Base-by-base conservation (phyloP, 257 asterid genomes). In the Penstemon newberryi region DNA sequence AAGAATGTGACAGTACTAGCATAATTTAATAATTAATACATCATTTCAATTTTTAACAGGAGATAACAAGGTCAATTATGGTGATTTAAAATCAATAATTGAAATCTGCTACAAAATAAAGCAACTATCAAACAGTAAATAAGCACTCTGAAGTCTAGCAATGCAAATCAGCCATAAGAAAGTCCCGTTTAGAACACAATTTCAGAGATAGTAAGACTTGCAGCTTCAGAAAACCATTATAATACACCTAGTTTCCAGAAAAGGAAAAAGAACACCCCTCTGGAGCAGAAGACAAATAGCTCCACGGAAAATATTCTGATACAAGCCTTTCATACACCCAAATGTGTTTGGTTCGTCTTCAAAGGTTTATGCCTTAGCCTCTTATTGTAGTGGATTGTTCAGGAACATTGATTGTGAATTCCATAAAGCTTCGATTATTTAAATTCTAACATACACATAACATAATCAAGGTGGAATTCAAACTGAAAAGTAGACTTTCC, bases 1-100 rank as follows among this genome's bases (percentile, higher is more conserved):
- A 65, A 64, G 43, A 61, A 18, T 15, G 42, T 49, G 64, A 61
- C 70, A 54, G 51, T 11, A 77, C 60, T 70, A 71, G 65, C 60
- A 50, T 4, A 46, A 66, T 58, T 70, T 42, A 75, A 56, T 45
- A 62, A 9, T 64, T 46, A 37, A 60, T 33, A 9, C 46, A 64
- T 15, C 54, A 72, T 10, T 49, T 68, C 50, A 11, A 44, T 37
- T 25, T 25, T 25, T 25, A 5, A 46, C 54, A 33, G 42, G 8
- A 52, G 56, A 63, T 71, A 9, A 39, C 15, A 63, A n/a, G 13
- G 50, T 11, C 50, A 33, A 59, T 38, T 65, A 8, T 39, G 75
- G 69, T 62, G 8, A 11, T 45, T 63, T 12, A 50, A n/a, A 60
- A 36, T 10, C 9, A 49, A 65, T 19, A 60, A 37, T 10, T 40